phyloP scores from a whole-genome alignment of 208 protist species.

The Hexamita inflata region DNA sequence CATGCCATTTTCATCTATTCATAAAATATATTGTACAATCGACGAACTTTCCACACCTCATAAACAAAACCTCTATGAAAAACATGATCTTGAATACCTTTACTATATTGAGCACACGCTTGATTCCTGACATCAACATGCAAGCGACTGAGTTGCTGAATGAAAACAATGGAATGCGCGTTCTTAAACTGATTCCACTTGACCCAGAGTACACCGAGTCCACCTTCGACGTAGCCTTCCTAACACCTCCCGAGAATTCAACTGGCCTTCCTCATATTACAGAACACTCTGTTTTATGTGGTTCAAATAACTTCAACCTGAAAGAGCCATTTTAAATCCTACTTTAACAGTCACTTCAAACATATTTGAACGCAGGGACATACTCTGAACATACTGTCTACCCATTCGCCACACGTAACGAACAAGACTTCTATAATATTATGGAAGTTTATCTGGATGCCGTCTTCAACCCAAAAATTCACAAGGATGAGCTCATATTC shows the following conservation, averaged over 20 bases:
- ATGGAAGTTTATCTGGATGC: conserved; percentile 48
- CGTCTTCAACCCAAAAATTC: conserved; percentile 40
- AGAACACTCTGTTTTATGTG: conserved; percentile 44
- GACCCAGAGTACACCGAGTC: not conserved
- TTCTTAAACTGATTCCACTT: conserved; percentile 6
- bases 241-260: conserved; percentile 18
- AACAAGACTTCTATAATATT: conserved; percentile 48
- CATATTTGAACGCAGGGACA: conserved; percentile 50
- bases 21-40: too few species aligned
- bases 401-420: conserved; percentile 32
- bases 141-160: conserved; percentile 2
- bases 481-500: conserved; percentile 27
- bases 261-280: conserved; percentile 46
- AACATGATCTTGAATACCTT: too few species aligned
- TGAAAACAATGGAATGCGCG: not conserved
- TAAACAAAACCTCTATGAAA: too few species aligned
- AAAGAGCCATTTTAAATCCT: conserved; percentile 44
- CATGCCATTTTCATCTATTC: too few species aligned
- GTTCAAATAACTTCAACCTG: conserved; percentile 40
- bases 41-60: too few species aligned
- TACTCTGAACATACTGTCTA: conserved; percentile 42
- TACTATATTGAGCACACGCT: too few species aligned
- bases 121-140: too few species aligned
- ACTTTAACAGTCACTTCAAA: conserved; percentile 42
- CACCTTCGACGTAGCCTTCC: not conserved